Evolutionary conservation across 129 eudicot genomes (phyloP), one percentile per base, ranked within the genome.

Genomic region (Logfia minima): DNA sequence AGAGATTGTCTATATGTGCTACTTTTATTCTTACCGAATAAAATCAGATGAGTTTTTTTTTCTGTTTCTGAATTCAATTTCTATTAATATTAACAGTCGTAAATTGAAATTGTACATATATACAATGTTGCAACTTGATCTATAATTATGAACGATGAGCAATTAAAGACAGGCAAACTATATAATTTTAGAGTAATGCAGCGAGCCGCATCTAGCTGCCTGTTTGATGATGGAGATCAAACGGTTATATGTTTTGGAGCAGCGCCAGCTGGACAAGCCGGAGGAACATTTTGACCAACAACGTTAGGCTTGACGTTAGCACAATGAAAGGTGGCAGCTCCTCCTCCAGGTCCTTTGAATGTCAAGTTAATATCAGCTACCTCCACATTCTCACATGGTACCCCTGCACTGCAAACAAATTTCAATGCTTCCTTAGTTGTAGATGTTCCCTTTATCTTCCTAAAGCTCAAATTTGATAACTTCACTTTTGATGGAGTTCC

Each of bases 401-500:
- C 63, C 3, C 56, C 58, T 11, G 64, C 37, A 67, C 93, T 90
- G 81, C 96, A 90, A 18, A 8, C 5, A 16, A 90, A 31, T 56
- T 58, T 80, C 31, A 90, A 34, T 0, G 88, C 89, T 14, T 43
- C 81, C 63, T 66, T 59, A 17, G 76, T 77, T 55, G 60, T 13
- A 3, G 88, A 63, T 18, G 96, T 82, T 11, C 90, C 88, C 62
- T 66, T 76, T 1, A 90, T 74, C 75, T 82, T 90, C 32, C 68
- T 79, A 31, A 87, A 75, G 55, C 60, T 72, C 26, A 91, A 45
- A 10, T 88, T 77, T 26, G 88, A 77, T 4, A 91, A 17, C 76
- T 91, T 81, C n/a, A 91, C 86, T 22, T 72, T 76, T 17, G 97
- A 88, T 4, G 97, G 85, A 17, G 39, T 14, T 79, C 82, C 83